phyloP scores from a whole-genome alignment of 1,284 basidiomycete species.

The Caloboletus inedulis region DNA sequence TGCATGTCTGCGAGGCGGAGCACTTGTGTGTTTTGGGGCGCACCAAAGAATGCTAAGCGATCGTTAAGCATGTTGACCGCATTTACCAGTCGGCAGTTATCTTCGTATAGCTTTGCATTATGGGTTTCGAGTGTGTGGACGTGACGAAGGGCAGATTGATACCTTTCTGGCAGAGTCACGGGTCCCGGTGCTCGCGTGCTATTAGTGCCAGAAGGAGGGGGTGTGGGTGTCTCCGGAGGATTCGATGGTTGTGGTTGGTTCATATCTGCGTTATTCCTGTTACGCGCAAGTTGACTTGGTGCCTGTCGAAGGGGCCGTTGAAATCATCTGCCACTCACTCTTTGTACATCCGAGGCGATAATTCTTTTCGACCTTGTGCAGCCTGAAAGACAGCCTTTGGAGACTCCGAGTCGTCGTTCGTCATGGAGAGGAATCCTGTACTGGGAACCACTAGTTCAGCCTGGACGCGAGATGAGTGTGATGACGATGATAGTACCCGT shows the following conservation, averaged over 20 bases:
- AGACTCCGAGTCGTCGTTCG: constrained; percentile 3
- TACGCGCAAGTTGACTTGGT: background rate
- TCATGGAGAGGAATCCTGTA: constrained; percentile 7
- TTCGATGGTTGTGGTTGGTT: constrained; percentile 17
- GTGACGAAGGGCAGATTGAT: constrained; percentile 34
- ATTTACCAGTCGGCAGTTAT: constrained; percentile 43
- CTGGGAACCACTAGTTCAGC: no score
- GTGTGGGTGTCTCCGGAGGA: constrained; percentile 34
- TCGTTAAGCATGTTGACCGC: constrained; percentile 33
- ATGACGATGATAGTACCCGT: background rate
- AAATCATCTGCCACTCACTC: constrained; percentile 27
- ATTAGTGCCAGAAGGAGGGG: constrained; percentile 28
- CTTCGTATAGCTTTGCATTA: constrained; percentile 49
- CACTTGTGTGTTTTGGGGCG: constrained; percentile 17
- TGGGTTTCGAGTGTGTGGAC: constrained; percentile 36
- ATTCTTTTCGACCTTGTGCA: constrained; percentile 2
- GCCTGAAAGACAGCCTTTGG: background rate
- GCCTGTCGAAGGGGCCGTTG: background rate
- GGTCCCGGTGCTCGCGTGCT: constrained; percentile 42
- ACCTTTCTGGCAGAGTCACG: constrained; percentile 38
- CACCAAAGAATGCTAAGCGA: constrained; percentile 23
- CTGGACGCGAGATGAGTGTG: background rate
- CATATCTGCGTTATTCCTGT: constrained; percentile 6
- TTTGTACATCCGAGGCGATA: background rate
- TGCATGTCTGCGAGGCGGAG: constrained; percentile 24